phyloP scores from a whole-genome alignment of 371 early-diverging fungal genomes.

The Mucor velutinosus region DNA sequence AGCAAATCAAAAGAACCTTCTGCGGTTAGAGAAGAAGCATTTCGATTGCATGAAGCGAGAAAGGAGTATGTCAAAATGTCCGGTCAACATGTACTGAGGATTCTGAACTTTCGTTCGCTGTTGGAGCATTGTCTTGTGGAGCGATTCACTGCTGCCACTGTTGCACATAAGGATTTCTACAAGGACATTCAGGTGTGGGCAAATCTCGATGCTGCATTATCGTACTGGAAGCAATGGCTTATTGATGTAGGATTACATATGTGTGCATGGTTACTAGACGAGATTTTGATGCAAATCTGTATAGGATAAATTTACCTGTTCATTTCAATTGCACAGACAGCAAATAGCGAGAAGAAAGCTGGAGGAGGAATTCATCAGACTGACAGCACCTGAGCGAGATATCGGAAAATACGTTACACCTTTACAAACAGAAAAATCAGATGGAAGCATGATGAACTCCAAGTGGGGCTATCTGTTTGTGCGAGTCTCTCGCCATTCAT shows the following conservation, averaged over 20 bases:
- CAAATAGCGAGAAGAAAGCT: constrained; percentile 23
- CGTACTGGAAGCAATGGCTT: constrained; percentile 33
- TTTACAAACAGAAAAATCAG: neutral
- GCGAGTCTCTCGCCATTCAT: constrained; percentile 21
- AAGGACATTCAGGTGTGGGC: constrained; percentile 26
- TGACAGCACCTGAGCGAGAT: constrained; percentile 23
- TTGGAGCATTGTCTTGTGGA: constrained; percentile 30
- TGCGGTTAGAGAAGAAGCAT: constrained; percentile 65
- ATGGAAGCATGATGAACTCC: neutral
- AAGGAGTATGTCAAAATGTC: constrained; percentile 59
- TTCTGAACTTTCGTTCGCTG: constrained; percentile 29
- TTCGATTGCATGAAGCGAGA: constrained; percentile 59
- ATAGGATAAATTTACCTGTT: constrained; percentile 27
- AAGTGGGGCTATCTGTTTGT: constrained; percentile 35
- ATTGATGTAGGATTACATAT: constrained; percentile 16
- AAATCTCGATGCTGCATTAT: constrained; percentile 24
- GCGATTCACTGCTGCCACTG: constrained; percentile 25
- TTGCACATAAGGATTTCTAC: constrained; percentile 26
- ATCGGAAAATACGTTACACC: constrained; percentile 15
- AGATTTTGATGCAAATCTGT: neutral
- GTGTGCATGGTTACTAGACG: neutral
- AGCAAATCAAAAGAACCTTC: constrained; percentile 63
- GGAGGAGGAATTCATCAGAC: constrained; percentile 28
- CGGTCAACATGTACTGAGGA: constrained; percentile 24
- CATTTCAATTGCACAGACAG: constrained; percentile 26